A percentile compares a stretch with the other conserved stretches of the same genome.
Evolutionary conservation across 1,284 basidiomycete genomes (phyloP).

Genomic region (Dichomitus squalens): DNA sequence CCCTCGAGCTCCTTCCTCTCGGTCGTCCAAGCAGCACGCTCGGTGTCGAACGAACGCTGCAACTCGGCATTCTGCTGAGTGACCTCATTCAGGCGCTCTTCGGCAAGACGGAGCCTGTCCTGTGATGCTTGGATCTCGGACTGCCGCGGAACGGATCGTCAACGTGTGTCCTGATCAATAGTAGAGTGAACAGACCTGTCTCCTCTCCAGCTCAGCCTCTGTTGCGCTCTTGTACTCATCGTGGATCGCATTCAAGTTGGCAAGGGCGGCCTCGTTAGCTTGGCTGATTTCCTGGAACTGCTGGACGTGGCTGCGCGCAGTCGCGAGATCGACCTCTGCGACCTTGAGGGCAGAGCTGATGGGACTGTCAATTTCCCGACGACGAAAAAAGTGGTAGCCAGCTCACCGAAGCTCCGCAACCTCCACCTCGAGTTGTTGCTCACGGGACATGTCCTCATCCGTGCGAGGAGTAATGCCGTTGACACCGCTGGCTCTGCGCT

Average conservation of each 20-base stretch:
- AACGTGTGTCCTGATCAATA: too few species aligned
- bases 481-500: conserved; percentile 57
- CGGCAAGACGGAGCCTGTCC: conserved; percentile 57
- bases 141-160: conserved; percentile 40
- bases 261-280: conserved; percentile 78
- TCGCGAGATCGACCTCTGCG: conserved; percentile 71
- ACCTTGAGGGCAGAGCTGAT: conserved; percentile 74
- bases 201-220: conserved; percentile 64
- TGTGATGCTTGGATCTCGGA: conserved; percentile 68
- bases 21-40: conserved; percentile 67
- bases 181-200: conserved; percentile 52
- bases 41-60: conserved; percentile 64
- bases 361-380: neutral
- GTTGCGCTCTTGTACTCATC: conserved; percentile 78
- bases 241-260: conserved; percentile 68
- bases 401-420: conserved; percentile 81
- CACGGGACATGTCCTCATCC: conserved; percentile 56
- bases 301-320: conserved; percentile 72
- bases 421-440: conserved; percentile 83
- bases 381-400: neutral
- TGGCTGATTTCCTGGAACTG: conserved; percentile 86
- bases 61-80: conserved; percentile 57
- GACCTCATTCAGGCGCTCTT: conserved; percentile 59
- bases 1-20: conserved; percentile 83
- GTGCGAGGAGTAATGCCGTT: conserved; percentile 34